phyloP scores from a whole-genome alignment of 108 stramenopile species.

The Mayamaea pseudoterrestris region DNA sequence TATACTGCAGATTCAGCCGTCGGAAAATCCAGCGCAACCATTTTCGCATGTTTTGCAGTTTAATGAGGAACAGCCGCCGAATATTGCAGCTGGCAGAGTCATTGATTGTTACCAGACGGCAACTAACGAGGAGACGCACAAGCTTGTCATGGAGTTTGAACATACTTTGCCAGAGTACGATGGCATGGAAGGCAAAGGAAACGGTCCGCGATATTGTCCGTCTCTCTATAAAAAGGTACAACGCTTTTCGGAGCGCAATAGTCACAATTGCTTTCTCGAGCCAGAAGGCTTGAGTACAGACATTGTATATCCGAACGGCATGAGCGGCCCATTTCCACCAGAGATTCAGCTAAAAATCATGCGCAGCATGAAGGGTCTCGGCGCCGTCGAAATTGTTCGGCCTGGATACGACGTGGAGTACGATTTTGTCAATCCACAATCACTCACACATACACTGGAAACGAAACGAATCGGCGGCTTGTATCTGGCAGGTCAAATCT shows the following conservation, averaged over 20 bases:
- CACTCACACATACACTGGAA: slow-evolving; percentile 84
- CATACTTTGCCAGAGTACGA: slow-evolving; percentile 84
- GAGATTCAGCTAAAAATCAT: slow-evolving; percentile 88
- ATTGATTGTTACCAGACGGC: slow-evolving; percentile 71
- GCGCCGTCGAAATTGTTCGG: slow-evolving; percentile 83
- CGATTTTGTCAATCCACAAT: slow-evolving; percentile 93
- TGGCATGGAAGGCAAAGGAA: slow-evolving; percentile 81
- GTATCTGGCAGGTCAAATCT: slow-evolving; percentile 96
- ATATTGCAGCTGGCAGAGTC: slow-evolving; percentile 34
- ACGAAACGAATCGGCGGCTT: slow-evolving; percentile 83
- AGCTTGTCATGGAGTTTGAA: slow-evolving; percentile 79
- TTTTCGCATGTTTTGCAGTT: slow-evolving; percentile 81
- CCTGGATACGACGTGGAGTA: slow-evolving; percentile 92
- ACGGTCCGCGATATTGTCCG: slow-evolving; percentile 95
- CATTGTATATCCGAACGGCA: slow-evolving; percentile 96
- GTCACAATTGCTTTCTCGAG: slow-evolving; percentile 95
- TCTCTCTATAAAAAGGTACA: slow-evolving; percentile 92
- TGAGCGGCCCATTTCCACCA: slow-evolving; percentile 80
- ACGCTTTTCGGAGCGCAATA: slow-evolving; percentile 81
- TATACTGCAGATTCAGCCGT: slow-evolving; percentile 65
- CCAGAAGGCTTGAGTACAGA: slow-evolving; percentile 93
- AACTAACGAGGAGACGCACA: slow-evolving; percentile 87
- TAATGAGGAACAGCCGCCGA: slow-evolving; percentile 57
- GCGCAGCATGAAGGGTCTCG: slow-evolving; percentile 81
- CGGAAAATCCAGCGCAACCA: slow-evolving; percentile 70